phyloP scores from a whole-genome alignment of 257 asterid species.

The Nicotiana paniculata region DNA sequence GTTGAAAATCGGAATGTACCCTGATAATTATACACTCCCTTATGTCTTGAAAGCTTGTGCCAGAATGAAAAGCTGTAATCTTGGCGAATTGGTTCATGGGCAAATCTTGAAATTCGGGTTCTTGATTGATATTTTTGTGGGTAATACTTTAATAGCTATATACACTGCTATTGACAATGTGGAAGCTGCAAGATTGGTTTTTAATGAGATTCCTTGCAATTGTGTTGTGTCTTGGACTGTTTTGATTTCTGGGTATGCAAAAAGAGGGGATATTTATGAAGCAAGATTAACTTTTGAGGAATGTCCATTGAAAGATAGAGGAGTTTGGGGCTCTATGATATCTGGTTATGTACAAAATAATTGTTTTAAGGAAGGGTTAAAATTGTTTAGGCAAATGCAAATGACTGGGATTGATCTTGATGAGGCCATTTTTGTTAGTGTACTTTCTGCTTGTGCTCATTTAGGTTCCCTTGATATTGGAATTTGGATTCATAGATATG shows the following conservation, averaged over 20 bases:
- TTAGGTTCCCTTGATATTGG: conserved; percentile 62
- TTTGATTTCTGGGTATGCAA: conserved; percentile 54
- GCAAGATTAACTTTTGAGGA: conserved; percentile 63
- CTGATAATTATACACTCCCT: conserved; percentile 68
- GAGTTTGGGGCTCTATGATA: conserved; percentile 71
- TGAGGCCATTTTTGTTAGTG: conserved; percentile 51
- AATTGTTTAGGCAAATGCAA: conserved; percentile 62
- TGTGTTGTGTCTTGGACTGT: conserved; percentile 68
- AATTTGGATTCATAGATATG: conserved; percentile 53
- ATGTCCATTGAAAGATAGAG: conserved; percentile 54
- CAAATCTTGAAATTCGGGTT: conserved; percentile 45
- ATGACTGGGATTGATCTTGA: conserved; percentile 50
- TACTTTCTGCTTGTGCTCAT: conserved; percentile 60
- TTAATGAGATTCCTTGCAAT: conserved; percentile 43
- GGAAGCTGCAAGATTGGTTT: conserved; percentile 47
- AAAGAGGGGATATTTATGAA: conserved; percentile 42
- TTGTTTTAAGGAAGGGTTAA: conserved; percentile 68
- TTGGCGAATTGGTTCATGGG: conserved; percentile 51
- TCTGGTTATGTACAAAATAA: conserved; percentile 69
- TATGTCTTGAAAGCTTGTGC: conserved; percentile 49
- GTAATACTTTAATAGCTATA: conserved; percentile 44
- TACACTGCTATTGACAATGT: conserved; percentile 44
- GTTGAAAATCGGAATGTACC: conserved; percentile 34
- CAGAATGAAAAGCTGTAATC: conserved; percentile 24
- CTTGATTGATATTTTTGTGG: conserved; percentile 36